Evolutionary conservation across 352 stramenopile genomes (phyloP), one percentile per base, ranked within the genome.

Genomic region (Saprolegnia parasitica): DNA sequence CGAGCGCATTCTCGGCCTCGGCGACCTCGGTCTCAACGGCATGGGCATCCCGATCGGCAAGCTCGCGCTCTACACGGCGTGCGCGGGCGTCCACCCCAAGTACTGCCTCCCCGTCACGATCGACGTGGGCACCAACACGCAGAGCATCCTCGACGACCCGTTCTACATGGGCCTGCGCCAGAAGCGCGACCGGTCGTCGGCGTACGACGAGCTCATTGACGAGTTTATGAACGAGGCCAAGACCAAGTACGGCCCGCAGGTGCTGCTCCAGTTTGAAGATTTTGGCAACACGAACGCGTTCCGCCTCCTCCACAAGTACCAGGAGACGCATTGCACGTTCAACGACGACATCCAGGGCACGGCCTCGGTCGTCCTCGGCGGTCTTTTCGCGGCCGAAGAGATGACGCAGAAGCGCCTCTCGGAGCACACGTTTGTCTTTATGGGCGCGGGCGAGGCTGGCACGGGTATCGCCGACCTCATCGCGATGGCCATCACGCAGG

Each of bases 11-110:
- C 80, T 99, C 5, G 97, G 96, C 62, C 83, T 99, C 16, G 97
- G 97, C 50, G 97, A 99, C 77, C 79, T 99, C 18, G 97, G 97
- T 55, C 88, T 88, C 9, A 98, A 98, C 77, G 97, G 97, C 60
- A 99, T 99, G 96, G 96, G 94, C 45, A 99, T 99, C 71, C 96
- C 96, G 1, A 97, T 99, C 61, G 96, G 96, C 60, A 98, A 98
- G 72, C 80, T 98, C 18, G 92, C 84, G 50, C 85, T 99, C 58
- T 99, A 99, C 79, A 97, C 90, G 49, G 94, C 93, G 35, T 93
- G 91, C 13, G 96, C 91, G 68, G 96, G 96, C 20, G 98, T 99
- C 66, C 88, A 96, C 57, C 95, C 95, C 20, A 90, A 95, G 75
- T 90, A 98, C 72, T 84, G 90, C 32, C 80, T 99, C 37, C 97